These are phyloP conservation scores for Pulveroboletus sp. DNA, from an alignment of 768 basidiomycete species.

Conservation along the genomic window DNA sequence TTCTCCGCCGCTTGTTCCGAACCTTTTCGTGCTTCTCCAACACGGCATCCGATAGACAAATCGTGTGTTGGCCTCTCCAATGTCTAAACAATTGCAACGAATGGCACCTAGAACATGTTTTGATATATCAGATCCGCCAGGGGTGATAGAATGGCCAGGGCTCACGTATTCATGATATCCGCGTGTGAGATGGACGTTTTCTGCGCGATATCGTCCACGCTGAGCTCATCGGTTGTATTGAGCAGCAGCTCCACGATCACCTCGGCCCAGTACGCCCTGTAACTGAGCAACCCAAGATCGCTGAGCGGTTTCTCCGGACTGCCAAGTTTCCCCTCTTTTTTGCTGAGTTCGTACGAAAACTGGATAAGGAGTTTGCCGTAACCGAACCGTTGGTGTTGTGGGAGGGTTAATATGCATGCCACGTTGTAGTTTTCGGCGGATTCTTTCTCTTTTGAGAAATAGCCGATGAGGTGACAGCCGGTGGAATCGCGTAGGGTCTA, in stretches of 20 bases:
- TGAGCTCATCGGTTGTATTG: conserved; percentile 68
- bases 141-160: conserved; percentile 19
- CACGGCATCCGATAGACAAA: conserved; percentile 87
- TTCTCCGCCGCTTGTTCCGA: conserved; percentile 69
- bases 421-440: conserved; percentile 98
- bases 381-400: conserved; percentile 95
- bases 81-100: conserved; percentile 94
- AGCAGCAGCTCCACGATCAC: conserved; percentile 90
- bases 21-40: conserved; percentile 89
- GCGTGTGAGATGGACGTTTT: conserved; percentile 92
- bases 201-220: conserved; percentile 96
- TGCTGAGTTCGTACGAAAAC: conserved; percentile 97
- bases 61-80: conserved; percentile 92
- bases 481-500: conserved; percentile 82
- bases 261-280: conserved; percentile 97
- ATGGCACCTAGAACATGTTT: conserved; percentile 62
- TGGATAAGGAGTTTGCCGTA: conserved; percentile 96
- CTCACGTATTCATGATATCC: conserved; percentile 98
- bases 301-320: conserved; percentile 97
- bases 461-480: conserved; percentile 94
- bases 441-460: conserved; percentile 99
- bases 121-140: conserved; percentile 11
- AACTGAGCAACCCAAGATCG: conserved; percentile 89
- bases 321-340: conserved; percentile 92
- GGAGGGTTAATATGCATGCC: conserved; percentile 97